A percentile compares a stretch with the other conserved stretches of the same genome.
Conservation (phyloP, 2,329 filamentous ascomycete genomes). For the Peltaster fructicola region DNA sequence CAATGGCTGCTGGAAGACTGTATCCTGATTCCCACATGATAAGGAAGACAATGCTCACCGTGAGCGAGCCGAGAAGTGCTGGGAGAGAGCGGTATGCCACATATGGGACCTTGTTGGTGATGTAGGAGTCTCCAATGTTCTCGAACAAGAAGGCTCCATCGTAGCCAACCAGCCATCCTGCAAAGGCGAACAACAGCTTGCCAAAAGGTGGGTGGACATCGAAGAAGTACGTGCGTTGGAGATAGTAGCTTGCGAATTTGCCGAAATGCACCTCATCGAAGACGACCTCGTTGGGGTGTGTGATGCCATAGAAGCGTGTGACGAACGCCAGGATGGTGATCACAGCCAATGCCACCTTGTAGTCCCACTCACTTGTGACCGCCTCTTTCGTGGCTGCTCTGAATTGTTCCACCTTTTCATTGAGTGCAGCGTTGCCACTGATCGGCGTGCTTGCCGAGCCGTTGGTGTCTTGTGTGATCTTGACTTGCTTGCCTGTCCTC, state of each 20-base stretch:
- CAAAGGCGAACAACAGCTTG: conserved; percentile 91
- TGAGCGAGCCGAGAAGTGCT: conserved; percentile 77
- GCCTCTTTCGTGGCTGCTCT: conserved; percentile 17
- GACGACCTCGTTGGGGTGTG: conserved; percentile 87
- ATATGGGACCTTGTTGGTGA: conserved; percentile 91
- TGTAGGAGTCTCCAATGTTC: conserved; percentile 97
- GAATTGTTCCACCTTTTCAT: conserved; percentile 22
- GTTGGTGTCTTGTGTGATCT: too few species aligned
- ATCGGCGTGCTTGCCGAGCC: too few species aligned
- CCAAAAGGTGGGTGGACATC: conserved; percentile 96
- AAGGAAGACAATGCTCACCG: conserved; percentile 80
- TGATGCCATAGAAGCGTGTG: conserved; percentile 92
- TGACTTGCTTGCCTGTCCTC: too few species aligned
- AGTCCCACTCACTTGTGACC: conserved; percentile 49
- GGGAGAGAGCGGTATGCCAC: conserved; percentile 89
- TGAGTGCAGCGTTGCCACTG: too few species aligned
- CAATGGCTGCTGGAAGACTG: conserved; percentile 76
- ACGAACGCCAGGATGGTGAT: conserved; percentile 73
- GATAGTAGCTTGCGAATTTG: conserved; percentile 63
- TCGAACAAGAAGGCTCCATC: conserved; percentile 96
- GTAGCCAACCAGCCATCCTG: conserved; percentile 95
- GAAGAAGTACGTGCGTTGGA: conserved; percentile 98
- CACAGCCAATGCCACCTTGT: conserved; percentile 58
- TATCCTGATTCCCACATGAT: conserved; percentile 99
- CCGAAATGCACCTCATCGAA: conserved; percentile 99